A percentile compares a stretch with the other conserved stretches of the same genome.
These are phyloP conservation scores for Fomitopsis serialis DNA, from an alignment of 768 basidiomycete genomes.

Conservation along the genomic window DNA sequence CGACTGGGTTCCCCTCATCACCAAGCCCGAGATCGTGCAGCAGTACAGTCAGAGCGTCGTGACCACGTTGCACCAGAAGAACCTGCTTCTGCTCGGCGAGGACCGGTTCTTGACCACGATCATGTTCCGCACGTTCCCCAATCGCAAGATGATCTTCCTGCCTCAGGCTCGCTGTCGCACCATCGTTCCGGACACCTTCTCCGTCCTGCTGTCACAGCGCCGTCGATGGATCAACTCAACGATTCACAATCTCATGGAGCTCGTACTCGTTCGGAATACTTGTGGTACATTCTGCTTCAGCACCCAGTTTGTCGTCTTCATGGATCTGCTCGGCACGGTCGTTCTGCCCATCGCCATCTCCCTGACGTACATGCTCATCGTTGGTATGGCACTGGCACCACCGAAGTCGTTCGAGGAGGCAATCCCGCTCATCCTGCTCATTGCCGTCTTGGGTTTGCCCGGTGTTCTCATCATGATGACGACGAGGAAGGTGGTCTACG, in stretches of 20 bases:
- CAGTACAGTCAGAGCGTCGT: conserved; percentile 96
- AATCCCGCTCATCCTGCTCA: conserved; percentile 86
- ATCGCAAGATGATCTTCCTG: conserved; percentile 99
- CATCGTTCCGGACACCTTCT: conserved; percentile 93
- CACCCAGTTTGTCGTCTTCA: conserved; percentile 99
- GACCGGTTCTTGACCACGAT: conserved; percentile 98
- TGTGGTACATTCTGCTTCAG: conserved; percentile 99
- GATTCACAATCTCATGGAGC: conserved; percentile 98
- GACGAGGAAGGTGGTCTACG: conserved; percentile 90
- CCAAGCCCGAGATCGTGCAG: conserved; percentile 94
- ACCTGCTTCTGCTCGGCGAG: conserved; percentile 91
- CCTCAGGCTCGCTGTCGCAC: conserved; percentile 95
- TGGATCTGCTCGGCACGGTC: conserved; percentile 89
- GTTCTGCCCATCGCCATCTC: conserved; percentile 92
- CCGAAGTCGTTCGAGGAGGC: conserved; percentile 86
- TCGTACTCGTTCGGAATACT: conserved; percentile 91
- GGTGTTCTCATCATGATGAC: conserved; percentile 90
- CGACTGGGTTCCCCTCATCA: conserved; percentile 96
- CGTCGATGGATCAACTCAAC: conserved; percentile 99
- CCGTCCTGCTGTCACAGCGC: conserved; percentile 89
- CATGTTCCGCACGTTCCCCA: conserved; percentile 93
- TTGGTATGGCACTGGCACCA: conserved; percentile 73
- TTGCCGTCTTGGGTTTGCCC: conserved; percentile 90
- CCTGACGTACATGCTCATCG: conserved; percentile 85
- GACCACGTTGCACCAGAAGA: conserved; percentile 95